Conservation (phyloP, 805 yeast species). For the Candida hungchunana region DNA sequence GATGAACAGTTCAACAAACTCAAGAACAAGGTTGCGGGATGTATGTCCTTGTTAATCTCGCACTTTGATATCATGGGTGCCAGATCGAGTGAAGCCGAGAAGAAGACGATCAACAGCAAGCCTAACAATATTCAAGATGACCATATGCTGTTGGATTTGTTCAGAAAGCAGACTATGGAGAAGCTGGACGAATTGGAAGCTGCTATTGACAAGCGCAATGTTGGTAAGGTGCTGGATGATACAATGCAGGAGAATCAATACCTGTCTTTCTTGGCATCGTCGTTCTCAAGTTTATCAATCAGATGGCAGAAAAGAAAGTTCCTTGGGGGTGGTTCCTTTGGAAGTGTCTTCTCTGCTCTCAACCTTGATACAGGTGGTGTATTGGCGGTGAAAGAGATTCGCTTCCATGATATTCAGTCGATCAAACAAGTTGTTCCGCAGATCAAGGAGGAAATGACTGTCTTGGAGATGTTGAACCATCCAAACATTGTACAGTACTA, state of each 20-base stretch:
- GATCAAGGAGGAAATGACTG: conserved; percentile 95
- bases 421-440: conserved; percentile 81
- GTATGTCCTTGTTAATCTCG: conserved; percentile 88
- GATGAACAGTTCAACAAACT: conserved; percentile 71
- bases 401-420: conserved; percentile 83
- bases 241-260: conserved; percentile 84
- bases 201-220: conserved; percentile 37
- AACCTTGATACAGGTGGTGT: conserved; percentile 93
- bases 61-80: conserved; percentile 99
- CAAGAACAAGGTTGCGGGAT: conserved; percentile 83
- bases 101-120: conserved; percentile 41
- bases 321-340: conserved; percentile 95
- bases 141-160: conserved; percentile 48
- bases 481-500: conserved; percentile 95
- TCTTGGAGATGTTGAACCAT: conserved; percentile 88
- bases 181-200: conserved; percentile 63
- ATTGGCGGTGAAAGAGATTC: conserved; percentile 94
- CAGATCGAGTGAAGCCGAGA: conserved; percentile 61
- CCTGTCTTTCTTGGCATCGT: conserved; percentile 79
- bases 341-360: conserved; percentile 87
- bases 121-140: conserved; percentile 49
- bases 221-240: conserved; percentile 88
- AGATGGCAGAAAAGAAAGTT: conserved; percentile 96
- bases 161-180: conserved; percentile 64
- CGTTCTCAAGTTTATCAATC: conserved; percentile 83